Percentiles rank a stretch among this genome's conserved stretches.
phyloP scores from a whole-genome alignment of 768 basidiomycete genomes.

The Tylopilus plumbeoviolaceoides region DNA sequence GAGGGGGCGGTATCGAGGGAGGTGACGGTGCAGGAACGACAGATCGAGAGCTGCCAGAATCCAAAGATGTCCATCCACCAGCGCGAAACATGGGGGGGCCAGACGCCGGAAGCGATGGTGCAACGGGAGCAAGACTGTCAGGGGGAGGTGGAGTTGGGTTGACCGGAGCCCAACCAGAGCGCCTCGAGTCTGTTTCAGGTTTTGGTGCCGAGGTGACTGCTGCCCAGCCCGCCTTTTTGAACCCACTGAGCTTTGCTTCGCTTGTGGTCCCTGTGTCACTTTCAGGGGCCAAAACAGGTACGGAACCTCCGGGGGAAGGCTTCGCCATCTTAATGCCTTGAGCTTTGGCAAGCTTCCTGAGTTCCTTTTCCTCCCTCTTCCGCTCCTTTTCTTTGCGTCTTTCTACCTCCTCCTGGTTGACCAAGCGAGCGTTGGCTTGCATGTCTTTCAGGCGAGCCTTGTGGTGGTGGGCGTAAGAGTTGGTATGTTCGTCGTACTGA shows the following conservation, averaged over 20 bases:
- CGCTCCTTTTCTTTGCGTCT: constrained; percentile 83
- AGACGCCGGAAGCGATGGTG: constrained; percentile 17
- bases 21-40: constrained; percentile 20
- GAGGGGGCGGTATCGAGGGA: constrained; percentile 13
- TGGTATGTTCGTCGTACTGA: constrained; percentile 87
- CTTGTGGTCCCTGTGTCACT: constrained; percentile 11
- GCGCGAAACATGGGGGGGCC: constrained; percentile 50
- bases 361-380: constrained; percentile 80
- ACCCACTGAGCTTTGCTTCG: constrained; percentile 23
- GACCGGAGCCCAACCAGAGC: constrained; percentile 15
- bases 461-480: constrained; percentile 85
- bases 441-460: constrained; percentile 79
- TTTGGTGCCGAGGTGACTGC: constrained; percentile 24
- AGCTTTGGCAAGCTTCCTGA: constrained; percentile 79
- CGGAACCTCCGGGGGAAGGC: constrained; percentile 21
- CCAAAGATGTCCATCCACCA: constrained; percentile 67
- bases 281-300: constrained; percentile 16
- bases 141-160: constrained; percentile 12
- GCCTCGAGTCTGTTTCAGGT: constrained; percentile 10
- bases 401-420: constrained; percentile 62
- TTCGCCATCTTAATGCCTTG: constrained; percentile 66
- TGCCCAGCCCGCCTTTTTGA: constrained; percentile 52
- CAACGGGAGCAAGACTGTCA: constrained; percentile 4
- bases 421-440: constrained; percentile 69
- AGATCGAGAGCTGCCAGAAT: constrained; percentile 39